Evolutionary conservation across 352 stramenopile genomes (phyloP).

Genomic region (Elongisporangium anandrum): DNA sequence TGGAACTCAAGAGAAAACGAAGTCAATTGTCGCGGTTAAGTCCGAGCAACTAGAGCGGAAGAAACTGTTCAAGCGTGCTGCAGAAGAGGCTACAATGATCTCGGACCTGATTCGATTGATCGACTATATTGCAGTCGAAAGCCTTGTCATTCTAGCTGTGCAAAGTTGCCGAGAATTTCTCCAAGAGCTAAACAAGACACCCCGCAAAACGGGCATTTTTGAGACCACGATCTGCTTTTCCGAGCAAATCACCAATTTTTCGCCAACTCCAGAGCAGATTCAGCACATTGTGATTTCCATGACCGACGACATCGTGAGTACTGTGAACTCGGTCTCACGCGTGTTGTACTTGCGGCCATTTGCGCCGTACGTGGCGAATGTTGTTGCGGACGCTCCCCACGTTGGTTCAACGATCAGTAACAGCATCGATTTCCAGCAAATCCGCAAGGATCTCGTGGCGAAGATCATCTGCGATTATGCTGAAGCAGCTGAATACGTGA

Average conservation of each 20-base stretch:
- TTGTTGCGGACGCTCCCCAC: constrained; percentile 65
- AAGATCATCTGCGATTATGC: constrained; percentile 88
- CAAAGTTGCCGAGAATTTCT: constrained; percentile 86
- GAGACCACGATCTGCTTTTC: constrained; percentile 92
- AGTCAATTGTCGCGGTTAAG: constrained; percentile 92
- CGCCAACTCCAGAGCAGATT: constrained; percentile 87
- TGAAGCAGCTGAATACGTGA: constrained; percentile 87
- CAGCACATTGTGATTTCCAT: constrained; percentile 85
- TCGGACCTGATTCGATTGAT: constrained; percentile 91
- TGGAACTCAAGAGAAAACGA: constrained; percentile 73
- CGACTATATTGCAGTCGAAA: constrained; percentile 92
- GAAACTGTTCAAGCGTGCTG: constrained; percentile 79
- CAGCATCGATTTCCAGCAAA: constrained; percentile 69
- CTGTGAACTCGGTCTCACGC: constrained; percentile 84
- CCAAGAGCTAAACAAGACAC: constrained; percentile 83
- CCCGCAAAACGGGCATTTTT: constrained; percentile 89
- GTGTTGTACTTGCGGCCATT: constrained; percentile 90
- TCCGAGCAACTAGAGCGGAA: constrained; percentile 82
- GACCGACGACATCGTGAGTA: constrained; percentile 86
- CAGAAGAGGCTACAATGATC: constrained; percentile 88
- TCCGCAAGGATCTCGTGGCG: constrained; percentile 66
- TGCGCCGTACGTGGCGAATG: constrained; percentile 64
- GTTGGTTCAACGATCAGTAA: constrained; percentile 71
- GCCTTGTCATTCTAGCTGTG: constrained; percentile 81
- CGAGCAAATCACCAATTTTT: constrained; percentile 75